A percentile compares a stretch with the other conserved stretches of the same genome.
Evolutionary conservation across 2,329 filamentous ascomycete genomes (phyloP).

Genomic region (Tolypocladium album): DNA sequence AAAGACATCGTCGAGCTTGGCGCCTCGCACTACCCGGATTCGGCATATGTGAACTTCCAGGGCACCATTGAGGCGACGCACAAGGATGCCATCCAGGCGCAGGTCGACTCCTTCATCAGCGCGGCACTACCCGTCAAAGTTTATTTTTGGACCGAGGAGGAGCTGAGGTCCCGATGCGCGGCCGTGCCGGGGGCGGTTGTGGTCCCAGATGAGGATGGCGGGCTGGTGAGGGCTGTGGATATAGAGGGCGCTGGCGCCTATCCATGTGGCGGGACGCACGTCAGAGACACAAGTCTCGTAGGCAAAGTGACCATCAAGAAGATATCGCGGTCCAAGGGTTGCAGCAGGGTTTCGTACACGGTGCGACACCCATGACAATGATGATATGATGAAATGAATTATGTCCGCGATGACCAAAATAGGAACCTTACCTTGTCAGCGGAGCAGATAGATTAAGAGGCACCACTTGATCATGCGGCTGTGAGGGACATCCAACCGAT

Average conservation of each 20-base stretch:
- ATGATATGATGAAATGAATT: not conserved
- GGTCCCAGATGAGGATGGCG: constrained; percentile 32
- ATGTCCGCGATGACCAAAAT: too few species aligned
- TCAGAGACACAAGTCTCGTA: constrained; percentile 44
- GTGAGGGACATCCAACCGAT: not conserved
- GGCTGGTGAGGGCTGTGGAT: constrained; percentile 54
- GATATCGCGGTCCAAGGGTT: constrained; percentile 52
- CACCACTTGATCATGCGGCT: too few species aligned
- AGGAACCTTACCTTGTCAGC: too few species aligned
- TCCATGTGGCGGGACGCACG: constrained; percentile 66
- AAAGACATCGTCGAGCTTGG: constrained; percentile 41
- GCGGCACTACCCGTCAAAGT: constrained; percentile 44
- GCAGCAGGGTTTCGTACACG: not conserved
- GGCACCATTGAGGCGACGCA: constrained; percentile 53
- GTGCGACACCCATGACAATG: not conserved
- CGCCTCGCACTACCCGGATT: constrained; percentile 58
- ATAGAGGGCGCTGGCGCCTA: constrained; percentile 59
- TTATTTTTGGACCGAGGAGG: constrained; percentile 53
- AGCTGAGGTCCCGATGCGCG: constrained; percentile 23
- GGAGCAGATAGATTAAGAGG: too few species aligned
- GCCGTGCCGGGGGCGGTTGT: not conserved
- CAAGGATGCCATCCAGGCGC: constrained; percentile 49
- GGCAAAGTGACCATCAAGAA: constrained; percentile 54
- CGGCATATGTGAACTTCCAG: constrained; percentile 54
- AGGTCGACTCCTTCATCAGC: constrained; percentile 46